phyloP scores from a whole-genome alignment of 345 rosid species.

The Pseudoturritis turrita region DNA sequence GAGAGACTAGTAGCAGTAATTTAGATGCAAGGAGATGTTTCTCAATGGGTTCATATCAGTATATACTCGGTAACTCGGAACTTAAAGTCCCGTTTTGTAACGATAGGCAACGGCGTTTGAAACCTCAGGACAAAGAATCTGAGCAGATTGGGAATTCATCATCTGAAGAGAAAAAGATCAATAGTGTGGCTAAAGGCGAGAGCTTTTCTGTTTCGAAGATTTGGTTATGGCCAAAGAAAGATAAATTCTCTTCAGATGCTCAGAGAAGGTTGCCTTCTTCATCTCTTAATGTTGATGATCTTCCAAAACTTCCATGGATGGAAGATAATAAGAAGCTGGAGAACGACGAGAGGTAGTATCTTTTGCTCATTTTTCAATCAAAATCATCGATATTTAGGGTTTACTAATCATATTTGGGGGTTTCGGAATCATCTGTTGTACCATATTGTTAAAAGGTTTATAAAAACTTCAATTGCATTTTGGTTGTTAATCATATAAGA shows the following conservation, averaged over 20 bases:
- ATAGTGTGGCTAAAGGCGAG: slow-evolving; percentile 61
- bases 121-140: slow-evolving; percentile 19
- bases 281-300: slow-evolving; percentile 42
- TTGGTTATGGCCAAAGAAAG: slow-evolving; percentile 86
- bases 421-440: slow-evolving; percentile 22
- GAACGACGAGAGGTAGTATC: slow-evolving; percentile 29
- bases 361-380: neutral
- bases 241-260: slow-evolving; percentile 48
- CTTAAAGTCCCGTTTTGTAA: slow-evolving; percentile 48
- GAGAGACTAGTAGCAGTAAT: slow-evolving; percentile 81
- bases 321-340: slow-evolving; percentile 40
- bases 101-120: slow-evolving; percentile 14
- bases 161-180: slow-evolving; percentile 56
- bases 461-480: neutral
- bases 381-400: neutral
- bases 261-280: slow-evolving; percentile 52
- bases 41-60: slow-evolving; percentile 88
- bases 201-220: slow-evolving; percentile 85
- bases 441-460: slow-evolving; percentile 26
- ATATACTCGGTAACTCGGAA: slow-evolving; percentile 62
- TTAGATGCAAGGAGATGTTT: slow-evolving; percentile 80
- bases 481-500: slow-evolving; percentile 16
- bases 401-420: slow-evolving; percentile 13
- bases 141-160: slow-evolving; percentile 37
- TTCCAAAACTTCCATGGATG: slow-evolving; percentile 73